Percentiles rank a stretch among this genome's conserved stretches.
Conservation (phyloP, 345 rosid genomes). For the rapeseed (Brassica napus) region DNA sequence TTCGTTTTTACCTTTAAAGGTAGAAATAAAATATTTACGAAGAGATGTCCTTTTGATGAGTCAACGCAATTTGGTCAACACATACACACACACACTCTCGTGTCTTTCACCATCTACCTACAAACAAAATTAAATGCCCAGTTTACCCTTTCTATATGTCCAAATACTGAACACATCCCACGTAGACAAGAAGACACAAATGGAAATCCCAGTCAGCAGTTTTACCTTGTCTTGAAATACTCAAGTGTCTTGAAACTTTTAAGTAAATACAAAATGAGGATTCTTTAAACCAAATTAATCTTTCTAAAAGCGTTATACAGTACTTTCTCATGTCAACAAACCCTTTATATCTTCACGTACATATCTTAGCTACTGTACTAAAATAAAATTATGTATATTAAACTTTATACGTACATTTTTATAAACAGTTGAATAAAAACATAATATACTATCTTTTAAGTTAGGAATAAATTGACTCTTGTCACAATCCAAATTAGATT, state of each 20-base stretch:
- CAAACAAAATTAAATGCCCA: constrained; percentile 49
- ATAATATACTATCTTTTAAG: neutral
- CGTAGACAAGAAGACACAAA: constrained; percentile 52
- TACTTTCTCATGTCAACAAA: neutral
- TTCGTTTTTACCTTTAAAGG: neutral
- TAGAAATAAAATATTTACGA: neutral
- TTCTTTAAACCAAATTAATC: neutral
- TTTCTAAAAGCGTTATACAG: neutral
- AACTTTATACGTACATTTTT: neutral
- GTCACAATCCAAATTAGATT: neutral
- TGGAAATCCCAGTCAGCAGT: constrained; percentile 44
- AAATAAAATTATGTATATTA: neutral
- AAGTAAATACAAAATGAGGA: neutral
- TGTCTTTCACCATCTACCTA: constrained; percentile 29
- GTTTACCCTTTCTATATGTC: constrained; percentile 50
- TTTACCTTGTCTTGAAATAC: neutral
- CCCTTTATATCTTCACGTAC: neutral
- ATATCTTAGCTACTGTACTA: neutral
- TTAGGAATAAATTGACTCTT: neutral
- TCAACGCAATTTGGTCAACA: constrained; percentile 26
- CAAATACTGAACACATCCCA: constrained; percentile 46
- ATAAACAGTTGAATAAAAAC: neutral
- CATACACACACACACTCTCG: neutral
- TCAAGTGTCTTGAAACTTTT: neutral
- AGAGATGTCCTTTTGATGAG: constrained; percentile 8